These are phyloP conservation scores for Flueggea neowawraea DNA, from an alignment of 441 rosid species.

Conservation along the genomic window DNA sequence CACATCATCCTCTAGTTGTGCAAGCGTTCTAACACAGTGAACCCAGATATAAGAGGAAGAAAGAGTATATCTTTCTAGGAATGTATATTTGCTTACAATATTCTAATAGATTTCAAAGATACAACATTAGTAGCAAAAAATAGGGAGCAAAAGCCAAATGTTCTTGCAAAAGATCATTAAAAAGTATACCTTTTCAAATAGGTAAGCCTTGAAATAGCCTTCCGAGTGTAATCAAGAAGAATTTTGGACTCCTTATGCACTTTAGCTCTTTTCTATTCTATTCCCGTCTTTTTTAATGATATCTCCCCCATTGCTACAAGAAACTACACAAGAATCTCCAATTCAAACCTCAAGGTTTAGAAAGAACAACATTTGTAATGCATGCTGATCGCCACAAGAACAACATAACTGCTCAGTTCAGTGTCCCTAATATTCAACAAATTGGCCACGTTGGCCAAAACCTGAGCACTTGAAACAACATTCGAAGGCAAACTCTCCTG, in stretches of 20 bases:
- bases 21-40: slow-evolving; percentile 53
- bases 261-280: slow-evolving; percentile 88
- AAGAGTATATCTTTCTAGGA: background rate
- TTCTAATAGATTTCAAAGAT: slow-evolving; percentile 1
- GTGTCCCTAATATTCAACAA: slow-evolving; percentile 90
- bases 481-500: slow-evolving; percentile 89
- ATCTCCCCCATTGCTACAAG: slow-evolving; percentile 97
- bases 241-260: slow-evolving; percentile 82
- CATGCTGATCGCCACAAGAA: background rate
- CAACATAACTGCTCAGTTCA: slow-evolving; percentile 75
- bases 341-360: slow-evolving; percentile 9
- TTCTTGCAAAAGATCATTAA: background rate
- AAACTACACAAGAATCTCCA: slow-evolving; percentile 37
- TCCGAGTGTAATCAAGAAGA: slow-evolving; percentile 92
- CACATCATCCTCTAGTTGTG: slow-evolving; percentile 86
- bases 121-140: background rate
- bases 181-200: slow-evolving; percentile 74
- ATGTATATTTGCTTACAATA: no score
- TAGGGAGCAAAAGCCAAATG: background rate
- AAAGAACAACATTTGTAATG: background rate
- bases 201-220: slow-evolving; percentile 86
- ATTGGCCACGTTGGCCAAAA: slow-evolving; percentile 89
- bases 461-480: slow-evolving; percentile 81
- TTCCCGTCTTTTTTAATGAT: slow-evolving; percentile 78
- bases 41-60: slow-evolving; percentile 5